Evolutionary conservation across 352 stramenopile species (phyloP).

Genomic region (Phytopythium chamaehyphon): DNA sequence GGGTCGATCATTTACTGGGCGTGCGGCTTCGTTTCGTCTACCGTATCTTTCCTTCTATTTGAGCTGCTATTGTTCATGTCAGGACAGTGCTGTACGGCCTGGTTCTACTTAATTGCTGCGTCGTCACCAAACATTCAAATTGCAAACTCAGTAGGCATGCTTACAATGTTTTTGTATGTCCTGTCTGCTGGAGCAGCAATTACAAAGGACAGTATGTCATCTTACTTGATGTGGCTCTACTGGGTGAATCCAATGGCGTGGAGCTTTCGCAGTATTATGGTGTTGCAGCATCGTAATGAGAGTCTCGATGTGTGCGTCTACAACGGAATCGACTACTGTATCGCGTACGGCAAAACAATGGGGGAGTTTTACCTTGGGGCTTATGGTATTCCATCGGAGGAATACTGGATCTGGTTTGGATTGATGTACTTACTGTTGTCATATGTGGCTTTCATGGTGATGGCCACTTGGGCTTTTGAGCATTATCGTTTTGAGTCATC

Average conservation of each 20-base stretch:
- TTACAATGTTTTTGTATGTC: slow-evolving; percentile 2
- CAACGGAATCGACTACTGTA: slow-evolving; percentile 11
- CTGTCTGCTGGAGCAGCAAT: slow-evolving; percentile 16
- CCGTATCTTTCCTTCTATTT: slow-evolving; percentile 48
- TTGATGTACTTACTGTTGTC: not conserved
- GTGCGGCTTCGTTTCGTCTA: slow-evolving; percentile 22
- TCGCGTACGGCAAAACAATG: slow-evolving; percentile 1
- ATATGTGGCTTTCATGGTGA: not conserved
- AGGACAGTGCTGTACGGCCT: slow-evolving; percentile 9
- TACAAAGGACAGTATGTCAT: slow-evolving; percentile 1
- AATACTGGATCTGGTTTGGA: slow-evolving; percentile 3
- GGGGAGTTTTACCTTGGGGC: slow-evolving; percentile 1
- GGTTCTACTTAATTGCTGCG: slow-evolving; percentile 17
- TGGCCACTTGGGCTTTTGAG: slow-evolving; percentile 1
- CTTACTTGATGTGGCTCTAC: slow-evolving; percentile 14
- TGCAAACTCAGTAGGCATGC: slow-evolving; percentile 7
- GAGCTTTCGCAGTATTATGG: slow-evolving; percentile 6
- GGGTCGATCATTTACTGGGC: slow-evolving; percentile 37
- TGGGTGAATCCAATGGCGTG: slow-evolving; percentile 15
- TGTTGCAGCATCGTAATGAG: slow-evolving; percentile 8
- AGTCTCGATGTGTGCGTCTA: slow-evolving; percentile 11
- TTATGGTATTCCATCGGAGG: not conserved
- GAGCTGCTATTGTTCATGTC: slow-evolving; percentile 48
- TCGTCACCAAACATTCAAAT: slow-evolving; percentile 12
- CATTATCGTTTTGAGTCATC: not conserved